Conservation (phyloP, 345 rosid species). For the Clarkia xantiana region DNA sequence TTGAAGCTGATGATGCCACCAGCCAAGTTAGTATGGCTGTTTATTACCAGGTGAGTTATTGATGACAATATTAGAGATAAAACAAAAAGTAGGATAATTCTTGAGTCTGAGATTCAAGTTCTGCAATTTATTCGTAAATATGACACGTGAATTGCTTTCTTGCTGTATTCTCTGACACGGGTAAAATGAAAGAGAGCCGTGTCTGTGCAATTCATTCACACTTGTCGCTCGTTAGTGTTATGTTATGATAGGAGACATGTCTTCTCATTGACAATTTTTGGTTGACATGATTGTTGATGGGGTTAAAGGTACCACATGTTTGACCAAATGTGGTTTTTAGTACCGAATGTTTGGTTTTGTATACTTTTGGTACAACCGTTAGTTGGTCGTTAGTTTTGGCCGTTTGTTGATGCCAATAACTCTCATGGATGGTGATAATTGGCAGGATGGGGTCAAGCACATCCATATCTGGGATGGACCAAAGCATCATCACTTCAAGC, state of each 20-base stretch:
- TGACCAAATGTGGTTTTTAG: too few relatives aligned
- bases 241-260: too few relatives aligned
- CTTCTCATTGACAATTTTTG: too few relatives aligned
- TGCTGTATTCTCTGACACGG: too few relatives aligned
- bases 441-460: conserved; percentile 51
- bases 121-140: not conserved
- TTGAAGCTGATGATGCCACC: conserved; percentile 49
- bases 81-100: not conserved
- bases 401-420: not conserved
- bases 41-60: conserved; percentile 40
- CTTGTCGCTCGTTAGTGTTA: too few relatives aligned
- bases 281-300: too few relatives aligned
- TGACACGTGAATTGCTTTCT: too few relatives aligned
- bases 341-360: too few relatives aligned
- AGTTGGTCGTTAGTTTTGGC: not conserved
- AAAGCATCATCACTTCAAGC: conserved; percentile 52
- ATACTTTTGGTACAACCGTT: not conserved
- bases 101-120: not conserved
- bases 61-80: not conserved
- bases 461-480: conserved; percentile 64
- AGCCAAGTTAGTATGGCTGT: conserved; percentile 40
- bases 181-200: too few relatives aligned
- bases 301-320: too few relatives aligned
- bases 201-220: too few relatives aligned
- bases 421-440: conserved; percentile 1